phyloP scores from a whole-genome alignment of 1,284 basidiomycete genomes.

The Kwoniella shivajii region DNA sequence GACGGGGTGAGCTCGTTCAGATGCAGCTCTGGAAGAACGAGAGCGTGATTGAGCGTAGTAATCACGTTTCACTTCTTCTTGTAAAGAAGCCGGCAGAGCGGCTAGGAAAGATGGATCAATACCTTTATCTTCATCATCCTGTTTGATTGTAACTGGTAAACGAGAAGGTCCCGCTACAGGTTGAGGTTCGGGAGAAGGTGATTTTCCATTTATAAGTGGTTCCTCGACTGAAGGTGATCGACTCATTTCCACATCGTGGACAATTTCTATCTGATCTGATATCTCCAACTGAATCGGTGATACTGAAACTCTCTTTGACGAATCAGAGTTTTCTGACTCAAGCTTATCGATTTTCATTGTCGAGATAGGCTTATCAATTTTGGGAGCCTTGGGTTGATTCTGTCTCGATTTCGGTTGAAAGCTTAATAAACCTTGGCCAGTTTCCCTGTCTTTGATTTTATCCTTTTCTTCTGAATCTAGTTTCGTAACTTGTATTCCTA shows the following conservation, averaged over 20 bases:
- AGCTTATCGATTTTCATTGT: background rate
- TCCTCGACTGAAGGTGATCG: background rate
- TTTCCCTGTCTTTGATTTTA: slow-evolving; percentile 28
- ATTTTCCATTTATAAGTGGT: no score
- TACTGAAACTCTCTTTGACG: no score
- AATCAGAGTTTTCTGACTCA: background rate
- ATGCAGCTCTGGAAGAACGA: background rate
- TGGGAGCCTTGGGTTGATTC: background rate
- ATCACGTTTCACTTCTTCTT: slow-evolving; percentile 36
- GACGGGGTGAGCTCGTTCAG: background rate
- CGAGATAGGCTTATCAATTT: background rate
- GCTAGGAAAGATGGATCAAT: slow-evolving; percentile 49
- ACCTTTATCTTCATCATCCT: slow-evolving; percentile 26
- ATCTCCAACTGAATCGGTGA: no score
- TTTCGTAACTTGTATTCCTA: slow-evolving; percentile 91
- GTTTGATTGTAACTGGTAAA: background rate
- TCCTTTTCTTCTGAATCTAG: slow-evolving; percentile 61
- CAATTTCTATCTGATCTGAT: no score
- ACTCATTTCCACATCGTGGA: background rate
- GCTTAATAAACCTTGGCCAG: slow-evolving; percentile 35
- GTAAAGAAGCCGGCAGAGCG: slow-evolving; percentile 38
- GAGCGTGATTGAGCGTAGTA: slow-evolving; percentile 3
- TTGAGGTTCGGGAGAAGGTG: background rate
- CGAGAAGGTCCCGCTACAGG: slow-evolving; percentile 26
- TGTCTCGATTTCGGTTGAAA: slow-evolving; percentile 24